Evolutionary conservation across 2,329 filamentous ascomycete species (phyloP).

Genomic region (Elsinoe australis): DNA sequence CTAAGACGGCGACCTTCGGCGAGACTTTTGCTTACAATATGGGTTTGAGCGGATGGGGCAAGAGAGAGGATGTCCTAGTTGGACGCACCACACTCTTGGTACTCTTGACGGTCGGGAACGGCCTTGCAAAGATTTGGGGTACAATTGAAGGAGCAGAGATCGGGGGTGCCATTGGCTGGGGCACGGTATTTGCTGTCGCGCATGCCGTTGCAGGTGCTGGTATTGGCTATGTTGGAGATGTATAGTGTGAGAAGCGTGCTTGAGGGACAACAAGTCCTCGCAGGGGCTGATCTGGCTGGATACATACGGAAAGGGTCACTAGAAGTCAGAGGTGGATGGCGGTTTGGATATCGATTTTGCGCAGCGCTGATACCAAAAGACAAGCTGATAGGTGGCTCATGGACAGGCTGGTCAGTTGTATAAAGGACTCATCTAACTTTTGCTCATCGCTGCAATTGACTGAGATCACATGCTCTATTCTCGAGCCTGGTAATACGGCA

Average conservation of each 20-base stretch:
- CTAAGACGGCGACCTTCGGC: slow-evolving; percentile 54
- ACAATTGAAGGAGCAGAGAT: slow-evolving; percentile 64
- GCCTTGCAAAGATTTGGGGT: slow-evolving; percentile 56
- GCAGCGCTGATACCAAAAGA: too few relatives aligned
- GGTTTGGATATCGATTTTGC: too few relatives aligned
- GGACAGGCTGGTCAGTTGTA: too few relatives aligned
- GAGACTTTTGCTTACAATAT: slow-evolving; percentile 67
- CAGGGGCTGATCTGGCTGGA: too few relatives aligned
- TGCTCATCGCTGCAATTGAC: too few relatives aligned
- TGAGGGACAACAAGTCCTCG: not conserved
- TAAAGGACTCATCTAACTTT: too few relatives aligned
- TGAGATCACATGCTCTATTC: too few relatives aligned
- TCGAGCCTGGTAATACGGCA: too few relatives aligned
- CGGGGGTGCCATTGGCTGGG: slow-evolving; percentile 63
- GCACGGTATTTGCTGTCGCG: slow-evolving; percentile 64
- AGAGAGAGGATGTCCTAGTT: slow-evolving; percentile 55
- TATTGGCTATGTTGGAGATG: slow-evolving; percentile 45
- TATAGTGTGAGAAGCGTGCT: not conserved
- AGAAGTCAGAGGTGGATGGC: too few relatives aligned
- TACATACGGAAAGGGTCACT: too few relatives aligned
- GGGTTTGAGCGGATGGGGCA: slow-evolving; percentile 51
- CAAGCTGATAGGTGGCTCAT: too few relatives aligned
- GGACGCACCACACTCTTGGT: slow-evolving; percentile 47
- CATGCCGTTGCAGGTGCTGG: slow-evolving; percentile 52
- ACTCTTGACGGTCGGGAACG: slow-evolving; percentile 42